Conservation (phyloP, 73 alveolate genomes). For the Paramecium octaurelia region DNA sequence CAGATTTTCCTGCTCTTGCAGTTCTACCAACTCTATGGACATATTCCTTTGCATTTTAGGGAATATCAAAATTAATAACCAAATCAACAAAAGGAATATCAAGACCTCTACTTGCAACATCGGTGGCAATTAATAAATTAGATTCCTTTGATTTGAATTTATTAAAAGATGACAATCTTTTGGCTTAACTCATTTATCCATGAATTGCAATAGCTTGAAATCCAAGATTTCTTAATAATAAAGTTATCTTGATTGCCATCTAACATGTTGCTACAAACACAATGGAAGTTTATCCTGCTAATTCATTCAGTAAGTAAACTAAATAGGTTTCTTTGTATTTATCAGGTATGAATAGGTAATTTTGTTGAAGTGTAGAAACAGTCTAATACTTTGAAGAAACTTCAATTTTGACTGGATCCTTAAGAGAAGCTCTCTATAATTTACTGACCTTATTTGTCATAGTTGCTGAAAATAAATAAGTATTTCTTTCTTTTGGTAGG, state of each 20-base stretch:
- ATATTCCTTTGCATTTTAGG: conserved; percentile 93
- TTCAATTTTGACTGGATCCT: conserved; percentile 63
- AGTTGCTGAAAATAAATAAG: conserved; percentile 98
- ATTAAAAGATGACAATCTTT: conserved; percentile 63
- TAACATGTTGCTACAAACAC: conserved; percentile 73
- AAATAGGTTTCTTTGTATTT: conserved; percentile 90
- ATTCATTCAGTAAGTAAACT: conserved; percentile 75
- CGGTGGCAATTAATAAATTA: conserved; percentile 92
- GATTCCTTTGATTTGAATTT: conserved; percentile 72
- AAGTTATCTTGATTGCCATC: conserved; percentile 70
- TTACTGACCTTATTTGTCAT: conserved; percentile 97
- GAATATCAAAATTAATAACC: conserved; percentile 95
- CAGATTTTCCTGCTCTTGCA: conserved; percentile 98
- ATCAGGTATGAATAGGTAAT: conserved; percentile 87
- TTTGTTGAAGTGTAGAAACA: conserved; percentile 76
- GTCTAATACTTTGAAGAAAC: conserved; percentile 72
- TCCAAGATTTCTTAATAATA: conserved; percentile 68
- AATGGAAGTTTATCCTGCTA: conserved; percentile 69
- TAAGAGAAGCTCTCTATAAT: conserved; percentile 48
- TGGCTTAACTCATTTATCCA: conserved; percentile 68
- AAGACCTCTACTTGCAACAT: conserved; percentile 97
- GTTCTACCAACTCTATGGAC: conserved; percentile 98
- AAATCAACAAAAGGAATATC: conserved; percentile 92
- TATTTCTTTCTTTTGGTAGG: conserved; percentile 90
- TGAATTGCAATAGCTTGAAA: conserved; percentile 63